Evolutionary conservation across 176 grass and related monocot species (phyloP), one percentile per base, ranked within the genome.

Genomic region (Pharus latifolius): DNA sequence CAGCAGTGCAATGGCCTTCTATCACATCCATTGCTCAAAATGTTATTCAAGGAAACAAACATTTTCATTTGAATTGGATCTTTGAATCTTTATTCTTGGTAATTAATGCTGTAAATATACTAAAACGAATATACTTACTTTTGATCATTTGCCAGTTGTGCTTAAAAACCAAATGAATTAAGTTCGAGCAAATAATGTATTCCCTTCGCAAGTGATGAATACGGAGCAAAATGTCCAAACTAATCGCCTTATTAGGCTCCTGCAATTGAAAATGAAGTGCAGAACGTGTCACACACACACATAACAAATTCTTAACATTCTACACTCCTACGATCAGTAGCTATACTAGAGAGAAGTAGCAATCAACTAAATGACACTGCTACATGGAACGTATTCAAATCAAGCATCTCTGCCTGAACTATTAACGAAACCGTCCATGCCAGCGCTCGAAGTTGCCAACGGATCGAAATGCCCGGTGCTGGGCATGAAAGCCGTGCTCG

Each of bases 391-490:
- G 37, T 13, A 23, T 22, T 0, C 13, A 20, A 29, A 56, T 84
- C 74, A 84, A 22, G 59, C 44, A 23, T 78, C 67, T 24, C 30
- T 66, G 7, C 74, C 74, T 43, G 51, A 45, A 65, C 29, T 74
- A 78, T 66, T 85, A 3, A 10, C 24, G 25, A 79, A 54, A 1
- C 45, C 28, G 29, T 79, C 70, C 27, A 31, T 12, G 24, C n/a
- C 24, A n/a, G 20, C 55, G 48, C 31, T 31, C 18, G 34, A 2
- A 46, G 41, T 8, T 1, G 13, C 49, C 6, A 22, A 69, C 19
- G 69, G 34, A 79, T 68, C 20, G 10, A 61, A 62, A 3, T 46
- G 49, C 0, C 34, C 48, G 7, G 49, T 32, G 33, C 47, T 22
- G 19, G 63, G 38, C 54, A 35, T 17, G 16, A 74, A 63, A 53